Evolutionary conservation across 2,329 filamentous ascomycete genomes (phyloP).

Genomic region (Colletotrichum euphorbiae): DNA sequence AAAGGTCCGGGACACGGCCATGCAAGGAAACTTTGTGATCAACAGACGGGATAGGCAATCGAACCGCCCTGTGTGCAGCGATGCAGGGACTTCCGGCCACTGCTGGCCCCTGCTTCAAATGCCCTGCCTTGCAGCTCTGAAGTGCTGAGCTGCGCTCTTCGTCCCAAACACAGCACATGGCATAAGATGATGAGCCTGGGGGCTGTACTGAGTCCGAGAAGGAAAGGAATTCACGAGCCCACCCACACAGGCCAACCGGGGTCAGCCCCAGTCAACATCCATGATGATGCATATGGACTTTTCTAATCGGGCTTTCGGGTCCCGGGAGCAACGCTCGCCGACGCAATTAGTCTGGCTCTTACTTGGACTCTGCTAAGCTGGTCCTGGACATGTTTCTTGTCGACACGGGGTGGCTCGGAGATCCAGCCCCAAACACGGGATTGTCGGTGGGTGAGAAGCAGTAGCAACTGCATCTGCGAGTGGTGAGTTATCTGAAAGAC

Average conservation of each 20-base stretch:
- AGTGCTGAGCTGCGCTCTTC: too few relatives aligned
- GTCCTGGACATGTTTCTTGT: background rate
- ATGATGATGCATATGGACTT: background rate
- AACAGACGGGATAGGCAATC: constrained; percentile 7
- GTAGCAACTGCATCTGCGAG: background rate
- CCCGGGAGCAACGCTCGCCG: constrained; percentile 8
- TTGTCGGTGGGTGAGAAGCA: background rate
- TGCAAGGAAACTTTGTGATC: background rate
- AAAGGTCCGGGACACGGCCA: background rate
- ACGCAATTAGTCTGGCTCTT: background rate
- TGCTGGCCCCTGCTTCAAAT: background rate
- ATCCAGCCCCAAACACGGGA: background rate
- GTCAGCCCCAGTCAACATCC: background rate
- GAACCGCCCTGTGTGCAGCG: background rate
- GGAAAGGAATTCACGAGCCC: background rate
- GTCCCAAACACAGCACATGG: background rate
- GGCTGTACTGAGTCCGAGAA: background rate
- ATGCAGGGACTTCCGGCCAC: constrained; percentile 1
- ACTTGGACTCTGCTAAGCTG: background rate
- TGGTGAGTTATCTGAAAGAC: too few relatives aligned
- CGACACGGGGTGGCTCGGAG: background rate
- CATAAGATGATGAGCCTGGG: too few relatives aligned
- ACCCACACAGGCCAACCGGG: constrained; percentile 7
- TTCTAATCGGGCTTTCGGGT: background rate
- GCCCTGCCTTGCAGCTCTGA: constrained; percentile 2